Evolutionary conservation across 2,329 filamentous ascomycete species (phyloP).

Genomic region (Penicillium concentricum): DNA sequence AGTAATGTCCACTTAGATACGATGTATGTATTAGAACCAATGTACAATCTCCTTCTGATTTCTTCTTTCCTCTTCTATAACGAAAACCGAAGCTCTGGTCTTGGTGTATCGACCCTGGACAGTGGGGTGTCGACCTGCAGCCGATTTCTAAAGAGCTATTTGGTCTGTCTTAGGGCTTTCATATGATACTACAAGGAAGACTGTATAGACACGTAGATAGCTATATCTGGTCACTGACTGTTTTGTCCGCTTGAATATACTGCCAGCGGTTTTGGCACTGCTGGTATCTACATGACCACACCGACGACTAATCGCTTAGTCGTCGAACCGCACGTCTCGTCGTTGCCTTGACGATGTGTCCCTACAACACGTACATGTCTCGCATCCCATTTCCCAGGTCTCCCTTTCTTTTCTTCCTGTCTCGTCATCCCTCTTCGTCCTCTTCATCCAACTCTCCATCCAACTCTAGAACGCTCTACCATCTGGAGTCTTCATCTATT

Average conservation of each 20-base stretch:
- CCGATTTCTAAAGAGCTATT: background rate
- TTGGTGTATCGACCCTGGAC: background rate
- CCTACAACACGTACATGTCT: background rate
- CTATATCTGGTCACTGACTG: background rate
- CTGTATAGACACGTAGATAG: background rate
- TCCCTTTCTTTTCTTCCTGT: background rate
- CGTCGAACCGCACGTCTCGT: background rate
- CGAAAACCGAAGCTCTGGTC: background rate
- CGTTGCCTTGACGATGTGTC: background rate
- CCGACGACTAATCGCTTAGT: too few relatives aligned
- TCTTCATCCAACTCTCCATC: background rate
- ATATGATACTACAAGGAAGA: background rate
- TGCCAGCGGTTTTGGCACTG: background rate
- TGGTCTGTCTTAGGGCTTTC: background rate
- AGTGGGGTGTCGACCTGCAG: background rate
- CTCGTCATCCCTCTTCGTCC: background rate
- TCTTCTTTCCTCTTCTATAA: background rate
- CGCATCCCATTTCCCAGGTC: background rate
- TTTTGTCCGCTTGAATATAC: background rate
- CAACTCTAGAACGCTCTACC: background rate
- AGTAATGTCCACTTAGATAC: slow-evolving; percentile 10
- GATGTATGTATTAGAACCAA: slow-evolving; percentile 10
- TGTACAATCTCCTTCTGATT: slow-evolving; percentile 5
- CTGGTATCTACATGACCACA: too few relatives aligned
- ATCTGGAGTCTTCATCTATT: background rate